Base-by-base conservation (phyloP, 768 basidiomycete species). In the Clitopilus hobsonii region DNA sequence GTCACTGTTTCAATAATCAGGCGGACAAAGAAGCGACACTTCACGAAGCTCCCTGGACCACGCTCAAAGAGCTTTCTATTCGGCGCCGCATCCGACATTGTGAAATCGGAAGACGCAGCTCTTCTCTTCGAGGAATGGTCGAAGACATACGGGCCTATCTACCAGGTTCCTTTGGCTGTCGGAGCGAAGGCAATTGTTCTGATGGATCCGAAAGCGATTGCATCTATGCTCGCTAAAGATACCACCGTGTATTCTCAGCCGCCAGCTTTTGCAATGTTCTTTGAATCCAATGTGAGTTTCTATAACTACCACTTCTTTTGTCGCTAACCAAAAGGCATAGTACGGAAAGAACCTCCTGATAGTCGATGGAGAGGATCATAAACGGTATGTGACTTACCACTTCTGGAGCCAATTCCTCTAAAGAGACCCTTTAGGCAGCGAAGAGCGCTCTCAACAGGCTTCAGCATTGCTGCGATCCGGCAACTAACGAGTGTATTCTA, bases 391-490 rank as follows among this genome's bases (percentile, higher is more conserved):
- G 6, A n/a, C n/a, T n/a, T n/a, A n/a, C n/a, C n/a, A n/a, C n/a
- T n/a, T n/a, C n/a, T n/a, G n/a, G n/a, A n/a, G n/a, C 8, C 5
- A 13, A 6, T 6, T 13, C 29, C 16, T 20, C 20, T 49, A 26
- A 11, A 24, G 13, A 38, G 5, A 23, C 38, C 1, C 36, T 20
- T 32, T 30, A 78, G 80, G 51, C 80, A 81, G 57, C 70, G 82
- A 27, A 81, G 78, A 56, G 72, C 77, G 0, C 61, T 82, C 7
- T 73, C 77, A 0, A 78, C 80, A 1, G 79, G 79, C 0, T 83
- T 83, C 62, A 80, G 74, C 61, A 80, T 76, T 58, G 71, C 77
- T 1, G 75, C 78, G 0, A 77, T 83, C 41, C 73, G 79, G 16
- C 71, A 65, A 25, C 61, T 81, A 6, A 76, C 73, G 0, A 61